Evolutionary conservation across 2,329 filamentous ascomycete species (phyloP).

Genomic region (Sporothrix variecibatus): DNA sequence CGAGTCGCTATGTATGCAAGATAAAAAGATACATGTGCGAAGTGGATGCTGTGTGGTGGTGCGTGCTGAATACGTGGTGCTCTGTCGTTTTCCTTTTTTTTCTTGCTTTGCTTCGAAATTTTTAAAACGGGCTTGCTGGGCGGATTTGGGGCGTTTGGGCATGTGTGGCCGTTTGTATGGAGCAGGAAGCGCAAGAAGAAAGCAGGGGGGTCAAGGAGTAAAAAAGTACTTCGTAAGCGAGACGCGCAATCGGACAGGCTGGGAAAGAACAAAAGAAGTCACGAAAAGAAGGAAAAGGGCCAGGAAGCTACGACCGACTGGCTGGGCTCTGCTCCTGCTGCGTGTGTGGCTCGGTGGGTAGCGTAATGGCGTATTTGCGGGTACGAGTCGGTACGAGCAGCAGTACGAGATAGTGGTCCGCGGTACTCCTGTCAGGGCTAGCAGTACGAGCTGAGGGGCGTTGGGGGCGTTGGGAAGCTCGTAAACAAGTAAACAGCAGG

Average conservation of each 20-base stretch:
- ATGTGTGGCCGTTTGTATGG: background rate
- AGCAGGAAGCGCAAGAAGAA: background rate
- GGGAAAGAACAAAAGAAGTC: background rate
- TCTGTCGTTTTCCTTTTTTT: background rate
- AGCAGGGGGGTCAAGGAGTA: background rate
- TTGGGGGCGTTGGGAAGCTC: background rate
- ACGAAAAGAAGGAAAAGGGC: background rate
- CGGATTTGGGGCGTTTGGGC: background rate
- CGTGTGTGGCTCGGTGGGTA: background rate
- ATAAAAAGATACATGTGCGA: conserved; percentile 12
- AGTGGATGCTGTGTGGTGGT: background rate
- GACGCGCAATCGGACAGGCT: conserved; percentile 1
- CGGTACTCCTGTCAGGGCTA: background rate
- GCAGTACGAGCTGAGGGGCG: conserved; percentile 14
- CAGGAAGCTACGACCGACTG: background rate
- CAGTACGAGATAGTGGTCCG: conserved; percentile 4
- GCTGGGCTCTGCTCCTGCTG: background rate
- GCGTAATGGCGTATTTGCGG: background rate
- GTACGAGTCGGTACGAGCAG: background rate
- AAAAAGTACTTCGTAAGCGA: conserved; percentile 14
- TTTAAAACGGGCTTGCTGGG: background rate
- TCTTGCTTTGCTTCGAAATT: background rate
- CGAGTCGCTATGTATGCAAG: background rate
- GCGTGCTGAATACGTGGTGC: conserved; percentile 3
- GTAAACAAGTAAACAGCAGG: background rate